Evolutionary conservation across 2,329 filamentous ascomycete genomes (phyloP).

Genomic region (Amylocarpus encephaloides): DNA sequence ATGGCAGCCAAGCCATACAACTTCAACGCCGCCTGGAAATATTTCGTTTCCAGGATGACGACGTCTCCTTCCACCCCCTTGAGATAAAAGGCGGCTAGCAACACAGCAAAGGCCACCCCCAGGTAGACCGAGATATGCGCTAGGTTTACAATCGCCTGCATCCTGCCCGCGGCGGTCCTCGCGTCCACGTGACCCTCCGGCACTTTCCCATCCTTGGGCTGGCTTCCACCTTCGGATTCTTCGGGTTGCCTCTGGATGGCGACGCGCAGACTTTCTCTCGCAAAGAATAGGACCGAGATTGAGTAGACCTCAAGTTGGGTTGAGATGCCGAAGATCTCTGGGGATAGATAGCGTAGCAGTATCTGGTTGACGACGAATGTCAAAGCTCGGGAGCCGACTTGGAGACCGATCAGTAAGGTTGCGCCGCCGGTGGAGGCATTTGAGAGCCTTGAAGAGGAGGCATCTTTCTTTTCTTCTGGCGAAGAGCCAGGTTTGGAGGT

Average conservation of each 20-base stretch:
- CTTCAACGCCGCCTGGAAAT: slow-evolving; percentile 49
- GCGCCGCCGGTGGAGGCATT: slow-evolving; percentile 25
- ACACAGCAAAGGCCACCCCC: slow-evolving; percentile 57
- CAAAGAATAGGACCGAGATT: slow-evolving; percentile 89
- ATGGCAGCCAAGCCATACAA: slow-evolving; percentile 52
- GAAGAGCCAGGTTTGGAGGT: not conserved
- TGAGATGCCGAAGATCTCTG: slow-evolving; percentile 74
- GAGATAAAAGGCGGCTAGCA: slow-evolving; percentile 64
- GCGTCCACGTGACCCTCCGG: slow-evolving; percentile 23
- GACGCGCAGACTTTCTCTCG: slow-evolving; percentile 84
- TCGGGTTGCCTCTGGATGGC: slow-evolving; percentile 74
- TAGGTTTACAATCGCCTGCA: slow-evolving; percentile 80
- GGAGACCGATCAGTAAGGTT: slow-evolving; percentile 66
- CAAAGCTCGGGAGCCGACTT: slow-evolving; percentile 77
- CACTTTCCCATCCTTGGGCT: slow-evolving; percentile 15
- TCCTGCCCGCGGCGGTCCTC: slow-evolving; percentile 33
- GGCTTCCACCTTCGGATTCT: slow-evolving; percentile 12
- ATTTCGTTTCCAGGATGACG: slow-evolving; percentile 50
- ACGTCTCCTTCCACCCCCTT: slow-evolving; percentile 43
- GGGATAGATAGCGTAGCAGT: slow-evolving; percentile 80
- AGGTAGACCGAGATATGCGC: slow-evolving; percentile 72
- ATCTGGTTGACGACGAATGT: slow-evolving; percentile 92
- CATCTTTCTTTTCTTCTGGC: not conserved
- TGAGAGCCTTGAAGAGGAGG: slow-evolving; percentile 4
- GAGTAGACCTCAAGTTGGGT: slow-evolving; percentile 91